These are phyloP conservation scores for Euphrasia confusa DNA, from an alignment of 257 asterid species.

Conservation along the genomic window DNA sequence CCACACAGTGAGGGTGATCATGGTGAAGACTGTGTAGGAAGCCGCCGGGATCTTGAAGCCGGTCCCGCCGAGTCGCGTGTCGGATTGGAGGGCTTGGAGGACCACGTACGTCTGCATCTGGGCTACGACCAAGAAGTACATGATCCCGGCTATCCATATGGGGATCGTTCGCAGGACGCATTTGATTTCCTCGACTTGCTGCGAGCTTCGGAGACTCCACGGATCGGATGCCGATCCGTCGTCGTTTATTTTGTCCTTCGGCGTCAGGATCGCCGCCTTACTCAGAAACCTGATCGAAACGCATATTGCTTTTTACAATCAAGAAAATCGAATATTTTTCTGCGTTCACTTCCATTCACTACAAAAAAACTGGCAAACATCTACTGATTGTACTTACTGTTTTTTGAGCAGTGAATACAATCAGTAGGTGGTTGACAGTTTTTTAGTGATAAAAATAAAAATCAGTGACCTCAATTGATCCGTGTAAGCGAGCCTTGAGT, in stretches of 20 bases:
- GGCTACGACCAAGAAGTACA: not conserved
- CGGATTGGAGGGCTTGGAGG: slow-evolving; percentile 2
- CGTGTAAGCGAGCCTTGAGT: slow-evolving; percentile 36
- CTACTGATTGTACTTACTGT: too few relatives aligned
- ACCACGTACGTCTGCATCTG: not conserved
- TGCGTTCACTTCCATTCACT: too few relatives aligned
- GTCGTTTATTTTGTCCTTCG: not conserved
- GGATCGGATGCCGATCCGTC: not conserved
- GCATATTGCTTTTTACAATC: too few relatives aligned
- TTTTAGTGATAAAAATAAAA: too few relatives aligned
- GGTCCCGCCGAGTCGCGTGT: not conserved
- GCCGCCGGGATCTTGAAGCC: slow-evolving; percentile 1
- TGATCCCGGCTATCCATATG: slow-evolving; percentile 3
- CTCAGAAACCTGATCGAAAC: not conserved
- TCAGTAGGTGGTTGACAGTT: too few relatives aligned
- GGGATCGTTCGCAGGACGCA: not conserved
- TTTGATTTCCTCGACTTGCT: slow-evolving; percentile 7
- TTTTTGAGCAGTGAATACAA: too few relatives aligned
- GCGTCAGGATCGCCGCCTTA: not conserved
- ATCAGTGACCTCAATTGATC: slow-evolving; percentile 33
- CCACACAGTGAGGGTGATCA: not conserved
- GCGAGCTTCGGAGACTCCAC: not conserved
- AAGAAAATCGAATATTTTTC: too few relatives aligned
- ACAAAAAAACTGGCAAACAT: too few relatives aligned
- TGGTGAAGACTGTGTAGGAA: not conserved